phyloP scores from a whole-genome alignment of 352 stramenopile genomes.

The Phytophthora chlamydospora region DNA sequence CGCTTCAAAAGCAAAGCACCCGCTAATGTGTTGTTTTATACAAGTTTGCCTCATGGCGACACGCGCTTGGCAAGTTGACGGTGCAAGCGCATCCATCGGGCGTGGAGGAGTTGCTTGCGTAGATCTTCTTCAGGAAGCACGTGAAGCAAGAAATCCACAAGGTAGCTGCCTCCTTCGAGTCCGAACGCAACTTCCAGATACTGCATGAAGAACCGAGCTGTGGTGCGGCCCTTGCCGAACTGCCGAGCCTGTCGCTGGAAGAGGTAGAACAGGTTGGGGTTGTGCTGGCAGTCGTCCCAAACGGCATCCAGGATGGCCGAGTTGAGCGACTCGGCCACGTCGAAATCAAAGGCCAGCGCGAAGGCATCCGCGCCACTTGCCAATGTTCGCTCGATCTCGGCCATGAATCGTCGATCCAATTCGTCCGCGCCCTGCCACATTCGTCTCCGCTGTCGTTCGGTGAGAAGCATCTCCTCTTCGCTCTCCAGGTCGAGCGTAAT shows the following conservation, averaged over 20 bases:
- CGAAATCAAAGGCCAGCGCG: slow-evolving; percentile 55
- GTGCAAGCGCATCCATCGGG: slow-evolving; percentile 74
- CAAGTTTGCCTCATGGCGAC: slow-evolving; percentile 23
- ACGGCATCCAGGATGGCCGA: slow-evolving; percentile 78
- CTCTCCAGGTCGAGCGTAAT: slow-evolving; percentile 8
- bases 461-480: slow-evolving; percentile 20
- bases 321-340: slow-evolving; percentile 73
- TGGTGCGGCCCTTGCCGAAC: slow-evolving; percentile 69
- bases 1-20: not conserved
- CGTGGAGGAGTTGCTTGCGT: slow-evolving; percentile 63
- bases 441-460: slow-evolving; percentile 28
- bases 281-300: slow-evolving; percentile 87
- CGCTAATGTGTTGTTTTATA: slow-evolving; percentile 18
- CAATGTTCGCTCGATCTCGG: slow-evolving; percentile 61
- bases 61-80: slow-evolving; percentile 66
- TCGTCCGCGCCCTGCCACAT: slow-evolving; percentile 83
- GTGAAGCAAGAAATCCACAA: slow-evolving; percentile 85
- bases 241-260: slow-evolving; percentile 83
- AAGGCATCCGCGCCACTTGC: slow-evolving; percentile 20
- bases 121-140: slow-evolving; percentile 74
- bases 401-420: slow-evolving; percentile 73
- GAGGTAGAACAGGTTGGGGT: slow-evolving; percentile 82
- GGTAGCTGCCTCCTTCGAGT: slow-evolving; percentile 68
- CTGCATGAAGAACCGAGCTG: slow-evolving; percentile 69
- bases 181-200: slow-evolving; percentile 87